Evolutionary conservation across 495 filamentous ascomycete genomes (phyloP), one percentile per base, ranked within the genome.

Genomic region (Lepidopterella palustris): DNA sequence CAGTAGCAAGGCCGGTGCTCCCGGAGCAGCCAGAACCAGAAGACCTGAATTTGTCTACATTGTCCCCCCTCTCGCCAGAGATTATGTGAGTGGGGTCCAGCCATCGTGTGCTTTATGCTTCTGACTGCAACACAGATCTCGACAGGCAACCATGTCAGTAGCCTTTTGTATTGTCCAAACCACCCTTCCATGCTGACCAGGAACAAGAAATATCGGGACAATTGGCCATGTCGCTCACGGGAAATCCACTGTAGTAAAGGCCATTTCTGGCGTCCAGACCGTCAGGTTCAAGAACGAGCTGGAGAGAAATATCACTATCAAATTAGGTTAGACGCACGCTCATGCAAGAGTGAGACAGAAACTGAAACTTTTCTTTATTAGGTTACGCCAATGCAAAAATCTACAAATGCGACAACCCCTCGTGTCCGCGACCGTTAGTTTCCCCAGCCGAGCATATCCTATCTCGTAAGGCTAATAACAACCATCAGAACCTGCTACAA

Each of bases 281-380:
- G 93, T 98, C 68, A 84, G 93, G 59, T 98, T 98, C 82, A 98
- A 98, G 85, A 98, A 96, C 76, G 93, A 98, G 75, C 77, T 97
- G 74, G 93, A 97, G 78, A 82, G 93, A 65, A 98, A 98, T 71
- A 98, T 98, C 70, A 98, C 93, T 59, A 98, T 98, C 78, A 98
- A 98, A 84, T 83, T 98, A 71, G 93, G 93, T n/a, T n/a, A n/a
- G n/a, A n/a, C n/a, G n/a, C n/a, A n/a, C n/a, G n/a, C n/a, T n/a
- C n/a, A n/a, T n/a, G n/a, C n/a, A n/a, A n/a, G n/a, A n/a, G n/a
- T n/a, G n/a, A n/a, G n/a, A n/a, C n/a, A n/a, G n/a, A n/a, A n/a
- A n/a, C n/a, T n/a, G n/a, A n/a, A n/a, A n/a, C n/a, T n/a, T n/a
- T n/a, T n/a, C n/a, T n/a, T n/a, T n/a, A n/a, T n/a, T n/a, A n/a